Conservation (phyloP, 768 basidiomycete genomes). For the Naganishia vishniacii region DNA sequence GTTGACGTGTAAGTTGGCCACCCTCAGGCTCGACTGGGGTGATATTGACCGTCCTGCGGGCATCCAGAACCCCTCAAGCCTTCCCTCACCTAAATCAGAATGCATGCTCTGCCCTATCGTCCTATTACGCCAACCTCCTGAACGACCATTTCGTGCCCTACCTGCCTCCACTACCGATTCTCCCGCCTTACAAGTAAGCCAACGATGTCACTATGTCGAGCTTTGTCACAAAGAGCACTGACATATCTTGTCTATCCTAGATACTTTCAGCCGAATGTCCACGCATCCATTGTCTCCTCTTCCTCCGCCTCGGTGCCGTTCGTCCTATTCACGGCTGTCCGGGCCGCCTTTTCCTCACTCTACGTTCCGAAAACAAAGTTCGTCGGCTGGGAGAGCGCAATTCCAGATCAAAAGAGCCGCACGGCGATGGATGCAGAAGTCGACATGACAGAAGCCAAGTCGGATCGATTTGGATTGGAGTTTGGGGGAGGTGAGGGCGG, state of each 20-base stretch:
- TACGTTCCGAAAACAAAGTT: conserved; percentile 40
- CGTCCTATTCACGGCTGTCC: conserved; percentile 39
- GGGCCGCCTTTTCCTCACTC: conserved; percentile 42
- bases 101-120: conserved; percentile 31
- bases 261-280: conserved; percentile 45
- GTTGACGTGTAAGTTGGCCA: conserved; percentile 44
- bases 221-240: too few relatives aligned
- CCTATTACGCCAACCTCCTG: conserved; percentile 36
- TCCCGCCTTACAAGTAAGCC: conserved; percentile 38
- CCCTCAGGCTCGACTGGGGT: neutral
- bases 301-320: conserved; percentile 35
- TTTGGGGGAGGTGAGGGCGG: conserved; percentile 33
- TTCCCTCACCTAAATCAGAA: conserved; percentile 33
- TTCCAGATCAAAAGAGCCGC: conserved; percentile 21
- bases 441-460: conserved; percentile 21
- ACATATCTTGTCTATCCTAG: too few relatives aligned
- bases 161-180: conserved; percentile 41
- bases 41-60: neutral
- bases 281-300: conserved; percentile 41
- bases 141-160: conserved; percentile 43
- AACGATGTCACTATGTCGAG: too few relatives aligned
- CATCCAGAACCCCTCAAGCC: conserved; percentile 40
- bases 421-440: conserved; percentile 25
- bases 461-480: conserved; percentile 33
- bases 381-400: conserved; percentile 36